phyloP scores from a whole-genome alignment of 2,329 filamentous ascomycete genomes.

The Microsporum audouinii region DNA sequence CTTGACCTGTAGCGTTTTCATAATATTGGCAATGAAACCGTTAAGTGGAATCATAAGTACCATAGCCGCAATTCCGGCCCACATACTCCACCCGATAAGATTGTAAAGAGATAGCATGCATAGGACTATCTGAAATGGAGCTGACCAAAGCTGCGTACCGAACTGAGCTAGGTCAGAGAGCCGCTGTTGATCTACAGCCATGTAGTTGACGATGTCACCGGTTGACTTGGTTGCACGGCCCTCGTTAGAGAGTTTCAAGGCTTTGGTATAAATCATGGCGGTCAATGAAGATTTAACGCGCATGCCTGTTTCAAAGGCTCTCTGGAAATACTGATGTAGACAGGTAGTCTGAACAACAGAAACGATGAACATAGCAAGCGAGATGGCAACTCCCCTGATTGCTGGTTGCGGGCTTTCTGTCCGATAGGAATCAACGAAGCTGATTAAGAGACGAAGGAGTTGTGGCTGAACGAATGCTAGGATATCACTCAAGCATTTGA shows the following conservation, averaged over 20 bases:
- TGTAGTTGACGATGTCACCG: conserved; percentile 97
- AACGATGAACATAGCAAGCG: conserved; percentile 80
- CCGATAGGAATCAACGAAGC: conserved; percentile 68
- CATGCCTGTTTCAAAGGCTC: conserved; percentile 92
- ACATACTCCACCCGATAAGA: conserved; percentile 88
- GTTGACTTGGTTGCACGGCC: conserved; percentile 80
- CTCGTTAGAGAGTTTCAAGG: conserved; percentile 82
- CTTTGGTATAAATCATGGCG: conserved; percentile 85
- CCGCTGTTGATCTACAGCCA: conserved; percentile 95
- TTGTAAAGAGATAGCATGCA: conserved; percentile 96
- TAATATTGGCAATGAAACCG: conserved; percentile 77
- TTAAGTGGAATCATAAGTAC: conserved; percentile 95
- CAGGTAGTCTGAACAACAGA: conserved; percentile 78
- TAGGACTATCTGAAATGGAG: conserved; percentile 87
- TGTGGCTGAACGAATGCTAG: conserved; percentile 87
- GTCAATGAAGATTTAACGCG: conserved; percentile 84
- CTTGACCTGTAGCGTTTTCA: conserved; percentile 87
- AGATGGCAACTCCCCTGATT: conserved; percentile 75
- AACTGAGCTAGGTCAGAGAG: conserved; percentile 92
- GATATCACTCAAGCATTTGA: conserved; percentile 80
- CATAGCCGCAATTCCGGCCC: conserved; percentile 91
- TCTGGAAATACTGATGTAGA: conserved; percentile 96
- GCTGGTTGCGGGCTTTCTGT: conserved; percentile 57
- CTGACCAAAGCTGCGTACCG: conserved; percentile 89
- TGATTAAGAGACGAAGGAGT: conserved; percentile 69